Evolutionary conservation across 176 grass and related monocot genomes (phyloP), one percentile per base, ranked within the genome.

Genomic region (Carex myosuroides): DNA sequence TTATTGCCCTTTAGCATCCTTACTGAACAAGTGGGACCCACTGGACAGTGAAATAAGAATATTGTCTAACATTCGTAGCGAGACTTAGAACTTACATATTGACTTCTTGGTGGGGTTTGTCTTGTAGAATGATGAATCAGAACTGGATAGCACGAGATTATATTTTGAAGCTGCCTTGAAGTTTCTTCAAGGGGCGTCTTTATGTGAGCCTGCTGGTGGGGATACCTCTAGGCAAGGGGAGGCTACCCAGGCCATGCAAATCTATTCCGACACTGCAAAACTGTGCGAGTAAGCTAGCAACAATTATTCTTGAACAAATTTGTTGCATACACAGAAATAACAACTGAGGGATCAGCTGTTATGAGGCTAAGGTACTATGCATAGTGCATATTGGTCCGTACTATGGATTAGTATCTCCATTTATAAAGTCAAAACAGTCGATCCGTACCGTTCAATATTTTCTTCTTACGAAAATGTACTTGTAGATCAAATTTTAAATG

Each of bases 251-350:
- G 61, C 83, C 66, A 91, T 96, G 87, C 87, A 82, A 74, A 80
- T 98, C 77, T 98, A 94, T 91, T 95, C 88, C 79, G 86, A 94
- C 80, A 98, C 91, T 39, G 95, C 92, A 86, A 91, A 93, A 87
- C 86, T 98, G 11, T 98, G 95, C 83, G 83, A 83, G 95, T 98
- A 91, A 94, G 92, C 46, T 85, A 60, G 57, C 48, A 18, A n/a
- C 59, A 66, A 52, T 41, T 80, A 60, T 72, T 56, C 80, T 13
- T 84, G 2, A 32, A 18, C 85, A 62, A 56, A 42, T 83, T 83
- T 71, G n/a, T 78, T 83, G 86, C 80, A 85, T 85, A 70, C 42
- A 48, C 65, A 18, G 64, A 75, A 53, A n/a, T 85, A 62, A 48
- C 42, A 85, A 12, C 9, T 78, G 81, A 37, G 64, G 81, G 68